Evolutionary conservation across 441 rosid species (phyloP), one percentile per base, ranked within the genome.

Genomic region (Aleurites moluccanus): DNA sequence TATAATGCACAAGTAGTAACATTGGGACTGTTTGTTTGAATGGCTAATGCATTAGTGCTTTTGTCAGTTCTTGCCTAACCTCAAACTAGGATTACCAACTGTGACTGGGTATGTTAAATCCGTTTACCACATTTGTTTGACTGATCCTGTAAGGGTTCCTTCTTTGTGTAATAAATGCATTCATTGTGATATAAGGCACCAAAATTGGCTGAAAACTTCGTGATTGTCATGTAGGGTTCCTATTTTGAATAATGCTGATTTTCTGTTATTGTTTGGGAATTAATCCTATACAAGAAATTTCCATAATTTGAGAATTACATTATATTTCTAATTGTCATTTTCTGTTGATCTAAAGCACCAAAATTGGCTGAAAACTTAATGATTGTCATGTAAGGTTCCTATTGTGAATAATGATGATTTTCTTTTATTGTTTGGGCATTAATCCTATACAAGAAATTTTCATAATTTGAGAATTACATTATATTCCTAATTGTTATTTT

Each of bases 401-500:
- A 15, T 74, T 55, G 13, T 25, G 38, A 50, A 9, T 18, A 13
- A 27, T 56, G 23, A 21, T 75, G 42, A 23, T 42, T 70, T 70
- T 55, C 13, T 52, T 47, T 20, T 42, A n/a, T 7, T 35, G 0
- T 47, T 64, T 33, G 35, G 44, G 16, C 6, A 23, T 15, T 27
- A 30, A 9, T 50, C 21, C 69, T 10, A 50, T 27, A 0, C 9
- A 23, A 20, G 44, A 49, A 35, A n/a, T n/a, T 49, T 35, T 50
- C 28, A 21, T 68, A 49, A 10, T 76, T 20, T 42, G 27, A 30
- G 21, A 55, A 3, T 65, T 55, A 27, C 60, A 10, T 57, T 33
- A 27, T 64, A 10, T 57, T 33, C 8, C 52, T 80, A 35, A 68
- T 68, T 55, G 15, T 60, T 64, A 50, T 74, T 72, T 72, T 84